Evolutionary conservation across 2,329 filamentous ascomycete genomes (phyloP).

Genomic region (Cercospora sp.): DNA sequence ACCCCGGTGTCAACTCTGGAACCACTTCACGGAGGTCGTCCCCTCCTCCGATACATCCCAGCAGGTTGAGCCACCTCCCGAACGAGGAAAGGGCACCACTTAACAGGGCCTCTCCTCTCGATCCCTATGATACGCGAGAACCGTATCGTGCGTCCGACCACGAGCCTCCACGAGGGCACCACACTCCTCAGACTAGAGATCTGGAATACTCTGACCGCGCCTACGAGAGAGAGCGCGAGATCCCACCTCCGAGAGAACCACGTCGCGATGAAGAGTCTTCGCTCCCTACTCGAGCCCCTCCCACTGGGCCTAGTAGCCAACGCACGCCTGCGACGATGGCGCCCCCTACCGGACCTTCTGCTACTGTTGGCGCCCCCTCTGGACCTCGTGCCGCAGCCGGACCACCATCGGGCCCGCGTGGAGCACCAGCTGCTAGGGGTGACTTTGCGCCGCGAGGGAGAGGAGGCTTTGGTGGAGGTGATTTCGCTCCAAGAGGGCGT

Average conservation of each 20-base stretch:
- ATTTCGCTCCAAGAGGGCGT: conserved; percentile 30
- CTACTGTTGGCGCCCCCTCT: conserved; percentile 35
- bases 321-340: conserved; percentile 26
- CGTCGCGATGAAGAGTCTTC: conserved; percentile 31
- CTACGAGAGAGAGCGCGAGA: conserved; percentile 27
- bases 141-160: conserved; percentile 34
- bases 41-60: conserved; percentile 56
- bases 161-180: conserved; percentile 32
- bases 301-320: conserved; percentile 33
- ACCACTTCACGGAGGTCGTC: conserved; percentile 63
- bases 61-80: conserved; percentile 46
- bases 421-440: conserved; percentile 42
- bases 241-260: conserved; percentile 34
- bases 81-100: conserved; percentile 35
- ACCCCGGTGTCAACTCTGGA: conserved; percentile 56
- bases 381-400: conserved; percentile 33
- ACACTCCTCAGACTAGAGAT: conserved; percentile 37
- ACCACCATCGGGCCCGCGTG: conserved; percentile 36
- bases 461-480: conserved; percentile 41
- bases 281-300: conserved; percentile 28
- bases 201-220: conserved; percentile 31
- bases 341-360: conserved; percentile 37
- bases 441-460: conserved; percentile 39
- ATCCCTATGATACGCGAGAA: conserved; percentile 32
- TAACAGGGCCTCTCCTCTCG: conserved; percentile 29